phyloP scores from a whole-genome alignment of 305 asterid species.

The Coffea humblotiana region DNA sequence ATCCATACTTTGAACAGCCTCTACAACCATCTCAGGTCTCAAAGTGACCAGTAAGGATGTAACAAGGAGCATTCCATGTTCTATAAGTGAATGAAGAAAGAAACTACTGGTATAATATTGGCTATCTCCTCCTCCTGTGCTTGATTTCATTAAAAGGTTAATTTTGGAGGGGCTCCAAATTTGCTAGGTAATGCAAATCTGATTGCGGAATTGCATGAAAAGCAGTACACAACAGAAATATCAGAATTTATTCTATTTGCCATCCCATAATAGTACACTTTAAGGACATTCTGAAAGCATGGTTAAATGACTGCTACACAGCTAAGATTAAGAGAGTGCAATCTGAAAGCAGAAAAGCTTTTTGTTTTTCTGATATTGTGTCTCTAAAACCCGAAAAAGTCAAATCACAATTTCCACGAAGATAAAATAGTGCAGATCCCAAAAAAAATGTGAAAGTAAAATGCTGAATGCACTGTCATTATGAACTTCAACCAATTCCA shows the following conservation, averaged over 20 bases:
- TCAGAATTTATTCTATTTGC: too few relatives aligned
- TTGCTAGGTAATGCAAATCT: neutral
- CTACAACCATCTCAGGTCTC: neutral
- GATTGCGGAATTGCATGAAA: too few relatives aligned
- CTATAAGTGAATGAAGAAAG: neutral
- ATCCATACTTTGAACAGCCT: neutral
- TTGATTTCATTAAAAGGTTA: neutral
- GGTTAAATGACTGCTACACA: neutral
- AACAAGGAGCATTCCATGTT: neutral
- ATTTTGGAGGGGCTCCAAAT: neutral
- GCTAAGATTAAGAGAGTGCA: neutral
- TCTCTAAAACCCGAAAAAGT: neutral
- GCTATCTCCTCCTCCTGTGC: neutral
- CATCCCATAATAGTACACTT: too few relatives aligned
- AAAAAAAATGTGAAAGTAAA: neutral
- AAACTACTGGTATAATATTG: neutral
- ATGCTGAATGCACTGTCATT: neutral
- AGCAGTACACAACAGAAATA: too few relatives aligned
- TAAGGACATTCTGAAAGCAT: neutral
- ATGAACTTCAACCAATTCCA: neutral
- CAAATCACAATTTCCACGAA: neutral
- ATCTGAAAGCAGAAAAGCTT: neutral
- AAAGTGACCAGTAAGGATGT: neutral
- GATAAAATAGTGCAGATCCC: neutral
- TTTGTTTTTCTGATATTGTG: neutral